These are phyloP conservation scores for Aspergillus sp. DNA, from an alignment of 2,329 filamentous ascomycete genomes.

Conservation along the genomic window DNA sequence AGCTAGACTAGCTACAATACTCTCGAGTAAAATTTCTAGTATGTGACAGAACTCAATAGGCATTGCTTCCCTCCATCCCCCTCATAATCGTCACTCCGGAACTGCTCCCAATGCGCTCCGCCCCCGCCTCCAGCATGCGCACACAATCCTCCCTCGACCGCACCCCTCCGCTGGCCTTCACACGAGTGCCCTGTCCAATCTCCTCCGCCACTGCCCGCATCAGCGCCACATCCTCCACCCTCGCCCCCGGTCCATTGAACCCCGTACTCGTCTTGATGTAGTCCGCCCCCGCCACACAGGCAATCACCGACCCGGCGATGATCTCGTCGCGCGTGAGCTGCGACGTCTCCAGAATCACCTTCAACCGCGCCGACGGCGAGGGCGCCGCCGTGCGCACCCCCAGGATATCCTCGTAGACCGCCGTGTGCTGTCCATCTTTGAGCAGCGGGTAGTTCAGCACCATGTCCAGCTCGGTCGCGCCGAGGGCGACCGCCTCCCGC, in stretches of 20 bases:
- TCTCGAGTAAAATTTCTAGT: too few species aligned
- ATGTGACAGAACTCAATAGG: too few species aligned
- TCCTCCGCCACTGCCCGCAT: constrained; percentile 52
- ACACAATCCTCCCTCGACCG: constrained; percentile 50
- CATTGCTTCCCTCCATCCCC: constrained; percentile 19
- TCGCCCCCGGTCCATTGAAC: constrained; percentile 56
- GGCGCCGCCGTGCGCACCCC: constrained; percentile 50
- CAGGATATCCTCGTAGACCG: constrained; percentile 53
- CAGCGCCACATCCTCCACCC: constrained; percentile 50
- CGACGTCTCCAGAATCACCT: constrained; percentile 60
- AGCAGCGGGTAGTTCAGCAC: constrained; percentile 56
- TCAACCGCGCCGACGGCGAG: constrained; percentile 41
- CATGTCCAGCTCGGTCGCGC: constrained; percentile 58
- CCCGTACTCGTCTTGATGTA: constrained; percentile 62
- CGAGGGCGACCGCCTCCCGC: constrained; percentile 46
- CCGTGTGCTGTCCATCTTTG: constrained; percentile 42
- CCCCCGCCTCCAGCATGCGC: constrained; percentile 56
- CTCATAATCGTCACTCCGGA: constrained; percentile 55
- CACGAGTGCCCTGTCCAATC: constrained; percentile 44
- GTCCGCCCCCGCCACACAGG: constrained; percentile 53
- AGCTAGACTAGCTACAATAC: too few species aligned
- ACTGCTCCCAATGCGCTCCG: constrained; percentile 56
- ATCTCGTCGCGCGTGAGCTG: constrained; percentile 50
- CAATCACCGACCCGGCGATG: constrained; percentile 53
- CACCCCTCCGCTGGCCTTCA: constrained; percentile 60